These are phyloP conservation scores for Lagerstroemia speciosa DNA, from an alignment of 345 rosid species.

Conservation along the genomic window DNA sequence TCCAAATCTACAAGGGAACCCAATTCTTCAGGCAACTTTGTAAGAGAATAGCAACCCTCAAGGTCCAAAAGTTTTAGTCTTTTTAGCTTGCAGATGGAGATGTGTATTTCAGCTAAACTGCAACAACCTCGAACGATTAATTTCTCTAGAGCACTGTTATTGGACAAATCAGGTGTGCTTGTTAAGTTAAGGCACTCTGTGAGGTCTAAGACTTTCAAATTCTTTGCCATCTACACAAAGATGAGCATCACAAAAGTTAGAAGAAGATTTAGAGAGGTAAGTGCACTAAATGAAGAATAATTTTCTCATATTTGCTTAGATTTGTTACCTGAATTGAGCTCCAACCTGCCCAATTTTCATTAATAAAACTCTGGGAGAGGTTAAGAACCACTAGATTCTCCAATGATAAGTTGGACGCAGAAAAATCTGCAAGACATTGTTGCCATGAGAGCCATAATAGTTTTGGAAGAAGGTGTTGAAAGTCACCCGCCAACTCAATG, in stretches of 20 bases:
- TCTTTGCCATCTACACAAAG: not conserved
- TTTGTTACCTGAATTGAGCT: conserved; percentile 23
- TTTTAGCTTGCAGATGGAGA: not conserved
- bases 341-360: conserved; percentile 51
- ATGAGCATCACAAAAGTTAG: not conserved
- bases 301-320: not conserved
- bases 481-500: not conserved
- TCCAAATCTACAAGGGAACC: not conserved
- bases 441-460: not conserved
- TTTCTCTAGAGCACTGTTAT: not conserved
- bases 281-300: not conserved
- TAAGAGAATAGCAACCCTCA: not conserved
- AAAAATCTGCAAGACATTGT: not conserved
- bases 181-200: not conserved
- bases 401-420: not conserved
- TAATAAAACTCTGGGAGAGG: conserved; percentile 34
- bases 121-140: not conserved
- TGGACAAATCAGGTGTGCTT: not conserved
- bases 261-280: not conserved
- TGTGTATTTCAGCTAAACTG: not conserved
- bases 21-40: not conserved
- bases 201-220: not conserved
- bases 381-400: conserved; percentile 1
- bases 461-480: not conserved
- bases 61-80: not conserved